Base-by-base conservation (phyloP, 1,139 yeast genomes). In the Saccharomycopsis hybrid region DNA sequence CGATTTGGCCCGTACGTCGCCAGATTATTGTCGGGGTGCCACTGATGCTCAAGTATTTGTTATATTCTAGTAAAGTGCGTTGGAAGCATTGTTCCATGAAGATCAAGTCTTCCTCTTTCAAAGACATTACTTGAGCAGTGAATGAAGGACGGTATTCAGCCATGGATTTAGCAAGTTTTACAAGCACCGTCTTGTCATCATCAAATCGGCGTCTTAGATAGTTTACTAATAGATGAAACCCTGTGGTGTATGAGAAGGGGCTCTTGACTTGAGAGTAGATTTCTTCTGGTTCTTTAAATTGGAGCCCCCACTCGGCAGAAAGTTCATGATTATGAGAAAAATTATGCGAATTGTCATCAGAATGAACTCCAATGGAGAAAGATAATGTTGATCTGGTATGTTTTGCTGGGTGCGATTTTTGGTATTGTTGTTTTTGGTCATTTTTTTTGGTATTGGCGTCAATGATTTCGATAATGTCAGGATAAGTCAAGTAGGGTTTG, bases 41-140 rank as follows among this genome's bases (percentile, higher is more conserved):
- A 43, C 90, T 82, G 28, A 85, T 80, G 24, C 81, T 73, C 41
- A 92, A 85, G 62, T 86, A 86, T 63, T 82, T 85, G 57, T 88
- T 94, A 64, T 89, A 92, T 55, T 95, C 96, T 44, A 90, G 68
- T 45, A 92, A 68, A 0, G 97, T 89, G 46, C 98, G 69, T 64
- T 92, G 97, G 68, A 90, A 90, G 59, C 96, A 87, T 67, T 90
- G 95, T 61, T 92, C 98, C 87, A 92, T 89, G 61, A 92, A 92
- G 4, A 90, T 85, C 62, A 90, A 71, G 63, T 92, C 98, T 47
- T 87, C 95, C 58, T 87, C 95, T 52, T 89, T 86, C 43, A 92
- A 68, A 2, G 94, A 82, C 59, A 87, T 85, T 33, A 96, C 87
- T 60, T 95, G 85, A 1, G 97, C 97, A 58, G 90, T 89, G 63